Evolutionary conservation across 2,329 filamentous ascomycete genomes (phyloP).

Genomic region (Teratosphaeria pseudoeucalypti): DNA sequence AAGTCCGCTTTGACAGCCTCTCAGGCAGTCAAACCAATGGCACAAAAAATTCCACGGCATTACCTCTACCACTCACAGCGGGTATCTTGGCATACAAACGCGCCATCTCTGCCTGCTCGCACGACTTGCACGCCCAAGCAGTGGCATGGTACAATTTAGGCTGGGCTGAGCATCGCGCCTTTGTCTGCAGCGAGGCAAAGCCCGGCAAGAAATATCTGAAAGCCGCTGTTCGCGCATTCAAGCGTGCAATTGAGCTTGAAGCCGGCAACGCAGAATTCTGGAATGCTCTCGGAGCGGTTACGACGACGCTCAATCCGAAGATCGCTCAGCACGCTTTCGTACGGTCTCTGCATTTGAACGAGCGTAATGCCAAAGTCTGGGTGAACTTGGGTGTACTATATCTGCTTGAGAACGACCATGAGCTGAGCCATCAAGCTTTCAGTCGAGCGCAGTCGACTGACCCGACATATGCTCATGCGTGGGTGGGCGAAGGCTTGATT

Average conservation of each 20-base stretch:
- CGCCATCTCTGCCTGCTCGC: constrained; percentile 60
- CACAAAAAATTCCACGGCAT: constrained; percentile 13
- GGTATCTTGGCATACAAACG: constrained; percentile 75
- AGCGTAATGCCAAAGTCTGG: constrained; percentile 75
- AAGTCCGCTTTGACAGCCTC: constrained; percentile 28
- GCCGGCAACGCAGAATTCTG: constrained; percentile 92
- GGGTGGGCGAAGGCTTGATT: constrained; percentile 85
- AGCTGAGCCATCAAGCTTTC: constrained; percentile 84
- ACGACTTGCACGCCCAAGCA: constrained; percentile 77
- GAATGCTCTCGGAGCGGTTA: constrained; percentile 90
- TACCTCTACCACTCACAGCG: constrained; percentile 51
- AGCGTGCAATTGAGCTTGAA: constrained; percentile 89
- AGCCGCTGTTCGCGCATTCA: constrained; percentile 81
- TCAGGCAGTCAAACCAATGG: constrained; percentile 12
- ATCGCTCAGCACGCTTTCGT: constrained; percentile 92
- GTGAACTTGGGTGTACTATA: constrained; percentile 84
- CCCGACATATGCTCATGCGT: constrained; percentile 85
- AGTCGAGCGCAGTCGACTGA: constrained; percentile 86
- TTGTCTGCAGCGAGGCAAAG: constrained; percentile 51
- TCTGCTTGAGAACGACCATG: constrained; percentile 68
- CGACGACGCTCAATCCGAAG: constrained; percentile 71
- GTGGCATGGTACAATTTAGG: constrained; percentile 97
- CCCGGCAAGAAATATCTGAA: constrained; percentile 60
- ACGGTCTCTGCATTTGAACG: constrained; percentile 83
- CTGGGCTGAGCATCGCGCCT: constrained; percentile 81